Base-by-base conservation (phyloP, 352 stramenopile genomes). In the Bremia lactucae region DNA sequence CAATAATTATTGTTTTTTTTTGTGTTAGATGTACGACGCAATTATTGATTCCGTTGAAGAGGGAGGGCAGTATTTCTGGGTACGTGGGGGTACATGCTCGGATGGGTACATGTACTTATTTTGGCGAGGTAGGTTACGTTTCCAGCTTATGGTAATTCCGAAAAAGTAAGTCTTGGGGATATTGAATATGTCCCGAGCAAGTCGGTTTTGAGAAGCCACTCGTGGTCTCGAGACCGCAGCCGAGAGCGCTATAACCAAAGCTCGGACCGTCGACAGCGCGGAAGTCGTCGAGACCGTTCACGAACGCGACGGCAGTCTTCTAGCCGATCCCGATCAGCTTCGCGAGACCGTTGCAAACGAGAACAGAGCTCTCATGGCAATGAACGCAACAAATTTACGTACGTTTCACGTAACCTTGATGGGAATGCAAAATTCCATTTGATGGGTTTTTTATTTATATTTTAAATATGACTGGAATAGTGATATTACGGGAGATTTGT, bases 121-220 rank as follows among this genome's bases (percentile, higher is more conserved):
- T 33, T 16, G 4, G 6, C 4, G 8, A 16, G 3, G 4, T 10
- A 88, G 56, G 87, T 97, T 2, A 95, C 89, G 7, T 98, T 98
- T 61, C 82, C 91, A 3, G 89, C 97, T 55, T 98, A 98, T 70
- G 94, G 94, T 21, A 98, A 98, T 61, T 83, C 72, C 13, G 93
- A 98, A 51, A 90, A 95, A 39, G 83, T 98, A 6, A 62, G 64
- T 13, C 61, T 98, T 10, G 95, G 95, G 13, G 94, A 98, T 48
- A 95, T 98, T 44, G 82, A 96, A 67, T 83, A 95, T 39, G 57
- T 68, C 13, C 55, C 57, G 36, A 51, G 53, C 7, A 68, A 61
- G 14, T n/a, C n/a, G n/a, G n/a, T n/a, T n/a, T n/a, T n/a, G n/a
- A n/a, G n/a, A n/a, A n/a, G n/a, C n/a, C n/a, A n/a, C n/a, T n/a